Base-by-base conservation (phyloP, 2,329 filamentous ascomycete genomes). In the Gaeumannomyces sp. region DNA sequence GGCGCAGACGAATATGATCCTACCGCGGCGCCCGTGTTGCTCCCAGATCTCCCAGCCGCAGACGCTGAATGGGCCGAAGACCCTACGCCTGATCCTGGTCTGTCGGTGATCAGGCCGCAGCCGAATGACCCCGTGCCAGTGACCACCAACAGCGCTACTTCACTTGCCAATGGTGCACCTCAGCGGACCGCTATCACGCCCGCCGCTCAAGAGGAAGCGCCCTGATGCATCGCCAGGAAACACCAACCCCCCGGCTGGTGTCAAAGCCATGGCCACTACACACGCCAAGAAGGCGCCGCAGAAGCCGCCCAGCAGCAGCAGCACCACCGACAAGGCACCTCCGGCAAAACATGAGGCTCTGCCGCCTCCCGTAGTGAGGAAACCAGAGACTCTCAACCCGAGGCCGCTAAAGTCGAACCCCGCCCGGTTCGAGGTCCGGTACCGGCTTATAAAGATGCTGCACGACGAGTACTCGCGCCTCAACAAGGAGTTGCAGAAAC, bases 381-480 rank as follows among this genome's bases (percentile, higher is more conserved):
- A 77, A 64, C 67, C 75, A 19, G 87, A 90, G 75, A 74, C 79
- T 25, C 80, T 93, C 50, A 90, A 90, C 68, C 90, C 90, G 61
- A 85, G 89, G 8, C 80, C 86, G 56, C 78, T 93, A 2, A 81
- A 83, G 65, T 78, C 76, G 50, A 78, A 85, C 0, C 87, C 88
- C 1, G 83, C 85, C 4, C 76, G 77, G 57, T 85, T 88, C 68
- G 80, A 82, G 65, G 80, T 81, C 25, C 83, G 87, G 16, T 75
- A 83, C 35, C 82, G 80, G 67, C 78, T 88, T 2, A 74, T 93
- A 29, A 85, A 84, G 68, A 79, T 86, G 68, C 76, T 94, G 1
- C 86, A 93, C 71, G 79, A 82, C 16, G 84, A 91, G 68, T 85
- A 89, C 72, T 75, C 76, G n/a, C 82, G 88, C 5, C 81, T 93